phyloP scores from a whole-genome alignment of 1,284 basidiomycete species.

The Heterobasidion occidentale region DNA sequence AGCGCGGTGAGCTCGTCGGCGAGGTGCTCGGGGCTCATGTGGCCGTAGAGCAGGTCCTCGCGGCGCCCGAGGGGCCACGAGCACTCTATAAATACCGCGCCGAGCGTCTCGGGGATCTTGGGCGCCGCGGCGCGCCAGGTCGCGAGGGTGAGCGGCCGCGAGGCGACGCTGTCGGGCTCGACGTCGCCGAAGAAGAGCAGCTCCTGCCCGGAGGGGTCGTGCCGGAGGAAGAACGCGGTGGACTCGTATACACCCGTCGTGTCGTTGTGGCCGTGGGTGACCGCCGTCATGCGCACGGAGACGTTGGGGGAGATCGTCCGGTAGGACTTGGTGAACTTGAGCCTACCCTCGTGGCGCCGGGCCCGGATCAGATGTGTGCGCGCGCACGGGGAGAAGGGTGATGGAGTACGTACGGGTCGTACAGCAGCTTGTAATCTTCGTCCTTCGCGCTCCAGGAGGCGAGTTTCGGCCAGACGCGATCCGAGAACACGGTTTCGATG shows the following conservation, averaged over 20 bases:
- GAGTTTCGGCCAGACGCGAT: slow-evolving; percentile 76
- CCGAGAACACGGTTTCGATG: slow-evolving; percentile 68
- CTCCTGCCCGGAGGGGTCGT: slow-evolving; percentile 47
- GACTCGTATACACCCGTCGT: slow-evolving; percentile 48
- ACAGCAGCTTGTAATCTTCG: slow-evolving; percentile 46
- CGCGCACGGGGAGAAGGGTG: background rate
- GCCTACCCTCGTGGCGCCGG: slow-evolving; percentile 8
- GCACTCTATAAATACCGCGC: slow-evolving; percentile 77
- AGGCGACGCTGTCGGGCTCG: slow-evolving; percentile 64
- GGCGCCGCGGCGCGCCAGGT: slow-evolving; percentile 71
- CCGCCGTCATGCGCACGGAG: slow-evolving; percentile 56
- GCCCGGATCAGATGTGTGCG: background rate
- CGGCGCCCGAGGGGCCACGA: slow-evolving; percentile 65
- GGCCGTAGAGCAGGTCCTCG: slow-evolving; percentile 61
- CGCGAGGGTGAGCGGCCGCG: slow-evolving; percentile 43
- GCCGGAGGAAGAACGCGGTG: slow-evolving; percentile 69
- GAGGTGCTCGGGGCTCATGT: slow-evolving; percentile 69
- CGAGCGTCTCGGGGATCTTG: slow-evolving; percentile 54
- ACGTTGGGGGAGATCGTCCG: slow-evolving; percentile 41
- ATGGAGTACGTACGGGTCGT: slow-evolving; percentile 39
- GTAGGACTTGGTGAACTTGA: slow-evolving; percentile 38
- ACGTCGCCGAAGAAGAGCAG: slow-evolving; percentile 84
- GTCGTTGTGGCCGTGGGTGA: slow-evolving; percentile 63
- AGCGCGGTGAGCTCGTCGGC: slow-evolving; percentile 56
- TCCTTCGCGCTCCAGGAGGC: slow-evolving; percentile 65